Base-by-base conservation (phyloP, 495 filamentous ascomycete genomes). In the Pseudevernia furfuracea region DNA sequence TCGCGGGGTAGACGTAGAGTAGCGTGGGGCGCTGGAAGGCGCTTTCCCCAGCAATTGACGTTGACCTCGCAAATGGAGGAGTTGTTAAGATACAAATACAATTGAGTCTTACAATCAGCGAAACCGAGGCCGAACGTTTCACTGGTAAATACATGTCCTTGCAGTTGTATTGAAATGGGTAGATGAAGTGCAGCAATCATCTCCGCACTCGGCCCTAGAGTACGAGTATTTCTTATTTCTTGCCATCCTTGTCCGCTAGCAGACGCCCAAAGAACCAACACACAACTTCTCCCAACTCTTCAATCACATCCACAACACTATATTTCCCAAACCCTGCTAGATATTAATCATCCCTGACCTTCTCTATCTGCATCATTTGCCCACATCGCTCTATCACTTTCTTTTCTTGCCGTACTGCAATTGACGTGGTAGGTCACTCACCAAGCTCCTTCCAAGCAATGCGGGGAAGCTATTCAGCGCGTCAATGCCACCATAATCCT, bases 381-480 rank as follows among this genome's bases (percentile, higher is more conserved):
- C 48, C 48, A 4, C 21, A 7, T n/a, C 43, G 2, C 15, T 46
- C 38, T 44, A 36, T 48, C 8, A n/a, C 56, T 43, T 55, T 17
- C 25, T 12, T 39, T 3, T 10, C 28, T 63, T 23, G 17, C 6
- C 30, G 1, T 23, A 2, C n/a, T 44, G 9, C 39, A 64, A 43
- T 59, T 25, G 17, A n/a, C 0, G 30, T 30, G 62, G 62, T 59
- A 58, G 21, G 62, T 64, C 41, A 21, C 21, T 28, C 15, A 21
- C 14, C 1, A 25, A 59, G 19, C 34, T 21, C 19, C 49, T 34
- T 23, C 52, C 23, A 37, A 23, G 15, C 1, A 49, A 64, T 59
- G 62, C 62, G 62, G 62, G 62, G 62, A 64, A 59, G 17, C 57
- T 59, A 10, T 23, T n/a, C 39, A 25, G 19, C 62, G 41, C 44